Conservation (phyloP, 169 alveolate genomes). For the Perkinsus olseni region DNA sequence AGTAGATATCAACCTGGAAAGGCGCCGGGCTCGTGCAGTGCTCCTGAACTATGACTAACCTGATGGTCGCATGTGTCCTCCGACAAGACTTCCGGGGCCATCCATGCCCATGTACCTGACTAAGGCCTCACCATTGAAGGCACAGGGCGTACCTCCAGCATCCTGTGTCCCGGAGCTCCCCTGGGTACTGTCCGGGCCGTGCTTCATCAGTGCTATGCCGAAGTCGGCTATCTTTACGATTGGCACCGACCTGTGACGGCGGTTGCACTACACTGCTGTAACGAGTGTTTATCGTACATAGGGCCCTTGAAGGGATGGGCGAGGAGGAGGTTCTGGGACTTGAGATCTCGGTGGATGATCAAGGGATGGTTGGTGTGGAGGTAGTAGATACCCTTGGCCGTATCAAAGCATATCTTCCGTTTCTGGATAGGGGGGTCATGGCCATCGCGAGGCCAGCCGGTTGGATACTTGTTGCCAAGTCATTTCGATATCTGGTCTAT, state of each 20-base stretch:
- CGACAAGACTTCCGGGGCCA: constrained; percentile 57
- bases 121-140: neutral
- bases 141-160: neutral
- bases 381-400: constrained; percentile 69
- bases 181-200: neutral
- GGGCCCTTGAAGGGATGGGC: constrained; percentile 33
- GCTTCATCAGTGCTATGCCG: neutral
- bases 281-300: constrained; percentile 2
- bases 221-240: neutral
- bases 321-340: constrained; percentile 65
- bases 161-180: neutral
- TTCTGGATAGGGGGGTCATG: constrained; percentile 44
- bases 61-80: constrained; percentile 1
- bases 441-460: constrained; percentile 13
- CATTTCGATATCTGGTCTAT: constrained; percentile 12
- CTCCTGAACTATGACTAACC: neutral
- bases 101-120: constrained; percentile 65
- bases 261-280: neutral
- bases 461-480: neutral
- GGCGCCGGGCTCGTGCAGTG: no score
- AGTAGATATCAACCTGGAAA: constrained; percentile 34
- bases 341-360: constrained; percentile 79
- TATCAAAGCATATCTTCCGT: constrained; percentile 58
- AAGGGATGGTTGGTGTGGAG: constrained; percentile 67
- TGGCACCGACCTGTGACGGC: neutral